Conservation (phyloP, 345 rosid species). For the Trapa bicornis region DNA sequence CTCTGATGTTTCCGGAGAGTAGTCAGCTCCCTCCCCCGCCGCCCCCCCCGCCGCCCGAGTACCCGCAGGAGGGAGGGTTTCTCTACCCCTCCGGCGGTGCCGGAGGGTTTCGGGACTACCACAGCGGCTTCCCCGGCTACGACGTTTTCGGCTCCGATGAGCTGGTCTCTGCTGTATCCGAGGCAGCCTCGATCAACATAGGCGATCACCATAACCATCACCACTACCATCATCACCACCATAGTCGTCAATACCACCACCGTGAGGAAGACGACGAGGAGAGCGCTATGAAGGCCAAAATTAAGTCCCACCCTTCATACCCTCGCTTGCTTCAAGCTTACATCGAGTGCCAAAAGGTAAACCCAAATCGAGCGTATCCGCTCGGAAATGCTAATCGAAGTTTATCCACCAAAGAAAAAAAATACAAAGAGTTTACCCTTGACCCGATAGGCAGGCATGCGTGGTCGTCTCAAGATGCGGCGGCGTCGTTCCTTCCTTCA, state of each 20-base stretch:
- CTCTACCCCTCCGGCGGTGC: constrained; percentile 17
- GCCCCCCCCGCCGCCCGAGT: constrained; percentile 28
- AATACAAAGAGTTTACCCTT: background rate
- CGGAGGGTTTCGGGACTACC: background rate
- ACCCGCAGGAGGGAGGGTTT: constrained; percentile 16
- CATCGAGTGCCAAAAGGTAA: constrained; percentile 91
- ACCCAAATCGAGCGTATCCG: background rate
- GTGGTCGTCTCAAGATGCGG: background rate
- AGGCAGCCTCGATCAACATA: constrained; percentile 37
- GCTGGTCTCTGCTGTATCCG: constrained; percentile 50
- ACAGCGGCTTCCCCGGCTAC: background rate
- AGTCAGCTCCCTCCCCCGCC: constrained; percentile 43
- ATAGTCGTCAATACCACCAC: background rate
- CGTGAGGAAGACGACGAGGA: constrained; percentile 34
- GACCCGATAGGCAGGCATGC: background rate
- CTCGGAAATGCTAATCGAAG: background rate
- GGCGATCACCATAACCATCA: background rate
- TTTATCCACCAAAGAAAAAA: too few species aligned
- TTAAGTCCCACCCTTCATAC: constrained; percentile 70
- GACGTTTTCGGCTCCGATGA: constrained; percentile 61
- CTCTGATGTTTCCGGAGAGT: constrained; percentile 59
- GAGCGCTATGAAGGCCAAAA: constrained; percentile 51
- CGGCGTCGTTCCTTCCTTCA: too few species aligned
- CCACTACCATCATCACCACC: background rate
- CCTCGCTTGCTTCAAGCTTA: constrained; percentile 81